Percentiles rank a stretch among this genome's conserved stretches.
phyloP scores from a whole-genome alignment of 1,284 basidiomycete species.

The Rhodotorula sp. region DNA sequence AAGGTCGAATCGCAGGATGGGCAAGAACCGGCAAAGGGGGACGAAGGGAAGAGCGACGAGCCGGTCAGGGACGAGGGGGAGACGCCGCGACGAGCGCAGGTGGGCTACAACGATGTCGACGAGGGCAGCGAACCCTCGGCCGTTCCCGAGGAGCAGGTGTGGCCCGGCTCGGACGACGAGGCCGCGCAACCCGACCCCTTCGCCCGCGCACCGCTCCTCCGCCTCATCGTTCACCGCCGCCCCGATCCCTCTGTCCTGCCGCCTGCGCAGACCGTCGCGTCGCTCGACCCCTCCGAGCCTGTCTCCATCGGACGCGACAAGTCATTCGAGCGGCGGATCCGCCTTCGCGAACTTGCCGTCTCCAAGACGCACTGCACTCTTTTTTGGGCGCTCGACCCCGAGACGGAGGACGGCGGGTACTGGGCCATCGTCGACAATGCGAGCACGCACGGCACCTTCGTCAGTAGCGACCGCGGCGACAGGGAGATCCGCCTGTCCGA shows the following conservation, averaged over 20 bases:
- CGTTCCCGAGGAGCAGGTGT: slow-evolving; percentile 31
- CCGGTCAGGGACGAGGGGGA: background rate
- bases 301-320: slow-evolving; percentile 37
- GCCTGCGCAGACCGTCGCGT: slow-evolving; percentile 6
- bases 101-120: slow-evolving; percentile 11
- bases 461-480: slow-evolving; percentile 5
- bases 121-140: background rate
- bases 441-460: slow-evolving; percentile 37
- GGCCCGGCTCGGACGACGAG: slow-evolving; percentile 24
- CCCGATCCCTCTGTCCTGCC: slow-evolving; percentile 14
- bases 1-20: background rate
- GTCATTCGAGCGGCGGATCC: slow-evolving; percentile 31
- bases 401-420: slow-evolving; percentile 8
- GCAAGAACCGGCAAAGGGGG: background rate
- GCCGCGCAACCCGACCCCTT: slow-evolving; percentile 1
- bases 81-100: background rate
- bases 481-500: slow-evolving; percentile 15
- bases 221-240: slow-evolving; percentile 28
- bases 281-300: slow-evolving; percentile 30
- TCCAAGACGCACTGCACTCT: slow-evolving; percentile 30
- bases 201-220: slow-evolving; percentile 54
- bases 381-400: slow-evolving; percentile 14
- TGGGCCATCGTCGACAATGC: slow-evolving; percentile 35
- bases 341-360: slow-evolving; percentile 34
- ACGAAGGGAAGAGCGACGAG: background rate